Evolutionary conservation across 768 basidiomycete genomes (phyloP).

Genomic region (Gymnopilus junonius): DNA sequence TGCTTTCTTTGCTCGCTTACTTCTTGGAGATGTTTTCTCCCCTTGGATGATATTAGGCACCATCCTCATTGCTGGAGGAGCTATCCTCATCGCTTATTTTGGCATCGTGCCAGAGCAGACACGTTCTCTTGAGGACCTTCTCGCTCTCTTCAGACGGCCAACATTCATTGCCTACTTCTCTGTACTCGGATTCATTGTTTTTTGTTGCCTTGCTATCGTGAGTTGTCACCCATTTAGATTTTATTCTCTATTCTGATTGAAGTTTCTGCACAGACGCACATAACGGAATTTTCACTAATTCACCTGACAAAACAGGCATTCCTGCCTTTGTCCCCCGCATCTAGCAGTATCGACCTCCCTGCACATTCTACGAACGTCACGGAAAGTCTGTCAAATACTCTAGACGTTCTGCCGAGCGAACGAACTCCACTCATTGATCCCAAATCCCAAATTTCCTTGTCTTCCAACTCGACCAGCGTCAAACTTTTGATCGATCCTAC

Average conservation of each 20-base stretch:
- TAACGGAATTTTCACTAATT: conserved; percentile 65
- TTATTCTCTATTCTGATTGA: not conserved
- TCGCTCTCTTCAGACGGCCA: conserved; percentile 73
- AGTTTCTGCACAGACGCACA: conserved; percentile 61
- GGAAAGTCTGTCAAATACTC: conserved; percentile 35
- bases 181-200: conserved; percentile 61
- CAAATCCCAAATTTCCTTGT: conserved; percentile 34
- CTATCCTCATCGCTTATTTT: conserved; percentile 88
- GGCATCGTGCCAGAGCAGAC: conserved; percentile 91
- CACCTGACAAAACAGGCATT: conserved; percentile 35
- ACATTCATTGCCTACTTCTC: conserved; percentile 85
- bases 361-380: conserved; percentile 44
- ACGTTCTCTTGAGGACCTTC: conserved; percentile 83
- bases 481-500: conserved; percentile 20
- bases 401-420: conserved; percentile 46
- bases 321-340: conserved; percentile 32
- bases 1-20: conserved; percentile 84
- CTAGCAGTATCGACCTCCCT: conserved; percentile 40
- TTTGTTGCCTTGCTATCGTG: conserved; percentile 66
- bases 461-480: conserved; percentile 19
- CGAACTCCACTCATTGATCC: conserved; percentile 60
- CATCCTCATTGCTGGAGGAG: conserved; percentile 84
- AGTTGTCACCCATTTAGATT: conserved; percentile 31
- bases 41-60: conserved; percentile 88
- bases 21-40: conserved; percentile 87